These are phyloP conservation scores for Nicotiana paniculata DNA, from an alignment of 257 asterid species.

Conservation along the genomic window DNA sequence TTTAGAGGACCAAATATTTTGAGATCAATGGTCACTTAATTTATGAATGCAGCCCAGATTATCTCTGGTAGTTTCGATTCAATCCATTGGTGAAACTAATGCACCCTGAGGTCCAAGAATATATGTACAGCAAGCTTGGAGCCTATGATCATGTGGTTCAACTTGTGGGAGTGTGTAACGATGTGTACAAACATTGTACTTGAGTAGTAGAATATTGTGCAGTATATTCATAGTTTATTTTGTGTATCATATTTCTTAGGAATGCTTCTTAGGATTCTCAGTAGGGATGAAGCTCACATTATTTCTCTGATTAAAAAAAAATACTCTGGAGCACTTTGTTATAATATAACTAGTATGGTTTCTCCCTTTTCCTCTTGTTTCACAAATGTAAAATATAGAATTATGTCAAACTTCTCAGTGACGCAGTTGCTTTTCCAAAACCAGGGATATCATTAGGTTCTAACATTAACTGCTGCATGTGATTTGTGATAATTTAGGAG, in stretches of 20 bases:
- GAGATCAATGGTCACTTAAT: neutral
- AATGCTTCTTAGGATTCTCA: neutral
- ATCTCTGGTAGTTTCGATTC: neutral
- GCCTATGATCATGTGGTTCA: neutral
- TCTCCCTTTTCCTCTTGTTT: neutral
- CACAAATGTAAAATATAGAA: neutral
- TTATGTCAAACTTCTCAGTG: neutral
- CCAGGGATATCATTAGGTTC: slow-evolving; percentile 1
- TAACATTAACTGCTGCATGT: slow-evolving; percentile 28
- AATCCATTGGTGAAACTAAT: neutral
- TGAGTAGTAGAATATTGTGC: neutral
- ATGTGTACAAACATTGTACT: neutral
- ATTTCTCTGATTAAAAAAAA: neutral
- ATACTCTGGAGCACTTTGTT: neutral
- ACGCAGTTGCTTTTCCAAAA: neutral
- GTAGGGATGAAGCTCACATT: neutral
- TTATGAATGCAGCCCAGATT: neutral
- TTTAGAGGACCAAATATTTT: neutral
- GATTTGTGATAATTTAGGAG: slow-evolving; percentile 43
- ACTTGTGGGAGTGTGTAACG: neutral
- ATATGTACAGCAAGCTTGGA: neutral
- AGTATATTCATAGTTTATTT: neutral
- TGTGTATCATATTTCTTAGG: neutral
- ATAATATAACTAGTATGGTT: neutral
- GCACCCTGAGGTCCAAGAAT: neutral